Evolutionary conservation across 2,329 filamentous ascomycete species (phyloP), one percentile per base, ranked within the genome.

Genomic region (Exophiala lecanii-corni): DNA sequence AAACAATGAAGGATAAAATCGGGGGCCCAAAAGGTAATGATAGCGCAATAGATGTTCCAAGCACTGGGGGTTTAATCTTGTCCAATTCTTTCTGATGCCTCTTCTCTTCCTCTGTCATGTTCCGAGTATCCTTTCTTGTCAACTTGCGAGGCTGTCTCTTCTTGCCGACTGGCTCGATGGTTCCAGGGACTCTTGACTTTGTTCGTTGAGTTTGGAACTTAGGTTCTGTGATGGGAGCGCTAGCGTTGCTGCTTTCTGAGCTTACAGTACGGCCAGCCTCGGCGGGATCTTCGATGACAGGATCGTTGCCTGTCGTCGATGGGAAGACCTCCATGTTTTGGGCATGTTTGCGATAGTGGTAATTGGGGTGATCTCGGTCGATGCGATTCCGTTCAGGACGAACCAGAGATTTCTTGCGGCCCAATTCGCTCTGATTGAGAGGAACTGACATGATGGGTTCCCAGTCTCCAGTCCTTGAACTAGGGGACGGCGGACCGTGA

Each of bases 21-120:
- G 1, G 92, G 92, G 45, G 81, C 85, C 89, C 92, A 97, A 59
- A 97, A 96, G 0, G 92, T 98, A 54, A 98, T 70, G 51, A 94
- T 79, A 36, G 86, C 84, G 66, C 92, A 98, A 70, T 98, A 98
- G 3, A 94, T 82, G 58, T 89, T 94, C 92, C 92, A 98, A 26
- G 94, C 66, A 59, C 86, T 95, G 88, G 89, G 2, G 91, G 87
- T 2, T 81, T 78, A 37, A 87, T 74, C 44, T 80, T 70, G 44
- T 84, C 78, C 50, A 75, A 62, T 42, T 78, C 74, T 60, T 81
- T 78, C 56, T 79, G 71, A 21, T 71, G 69, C 57, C 71, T 68
- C 54, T 70, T 76, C 55, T 82, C 78, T 59, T 87, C 76, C 37
- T 78, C 74, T 3, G 74, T 71, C 51, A 70, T 66, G 34, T 70